These are phyloP conservation scores for Cladophialophora immunda DNA, from an alignment of 2,329 filamentous ascomycete genomes.

Conservation along the genomic window DNA sequence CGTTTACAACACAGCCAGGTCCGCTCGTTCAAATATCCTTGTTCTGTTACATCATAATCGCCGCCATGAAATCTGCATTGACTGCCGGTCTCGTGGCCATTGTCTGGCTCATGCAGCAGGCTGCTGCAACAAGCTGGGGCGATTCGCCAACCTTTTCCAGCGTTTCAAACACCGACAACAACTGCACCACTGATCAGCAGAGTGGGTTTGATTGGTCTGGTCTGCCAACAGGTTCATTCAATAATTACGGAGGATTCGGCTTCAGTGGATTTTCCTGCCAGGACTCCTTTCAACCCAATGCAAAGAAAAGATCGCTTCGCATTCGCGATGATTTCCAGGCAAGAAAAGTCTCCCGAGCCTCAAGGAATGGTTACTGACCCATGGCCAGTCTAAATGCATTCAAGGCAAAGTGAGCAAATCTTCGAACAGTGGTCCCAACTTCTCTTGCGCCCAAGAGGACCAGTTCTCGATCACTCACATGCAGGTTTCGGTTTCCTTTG, in stretches of 20 bases:
- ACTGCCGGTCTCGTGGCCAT: constrained; percentile 53
- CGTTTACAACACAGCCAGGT: constrained; percentile 22
- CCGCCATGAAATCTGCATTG: constrained; percentile 39
- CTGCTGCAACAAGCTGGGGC: constrained; percentile 58
- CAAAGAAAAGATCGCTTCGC: constrained; percentile 59
- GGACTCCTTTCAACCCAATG: constrained; percentile 64
- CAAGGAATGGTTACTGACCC: constrained; percentile 54
- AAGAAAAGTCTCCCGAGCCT: background rate
- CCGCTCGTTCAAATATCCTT: constrained; percentile 25
- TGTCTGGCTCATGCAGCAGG: constrained; percentile 57
- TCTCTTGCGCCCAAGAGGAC: constrained; percentile 63
- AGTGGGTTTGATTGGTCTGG: constrained; percentile 76
- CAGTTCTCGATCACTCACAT: constrained; percentile 79
- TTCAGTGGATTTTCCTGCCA: constrained; percentile 78
- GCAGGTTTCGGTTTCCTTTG: constrained; percentile 76
- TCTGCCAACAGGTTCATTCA: constrained; percentile 69
- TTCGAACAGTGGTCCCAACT: constrained; percentile 62
- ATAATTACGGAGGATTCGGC: constrained; percentile 73
- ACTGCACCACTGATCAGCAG: constrained; percentile 75
- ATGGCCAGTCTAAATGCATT: constrained; percentile 67
- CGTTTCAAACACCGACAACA: constrained; percentile 77
- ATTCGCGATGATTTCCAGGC: constrained; percentile 48
- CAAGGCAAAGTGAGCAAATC: constrained; percentile 58
- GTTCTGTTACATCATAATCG: constrained; percentile 16
- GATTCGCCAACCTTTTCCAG: constrained; percentile 67